These are phyloP conservation scores for Geotrichum aggregatum DNA, from an alignment of 1,139 yeast species.

Conservation along the genomic window DNA sequence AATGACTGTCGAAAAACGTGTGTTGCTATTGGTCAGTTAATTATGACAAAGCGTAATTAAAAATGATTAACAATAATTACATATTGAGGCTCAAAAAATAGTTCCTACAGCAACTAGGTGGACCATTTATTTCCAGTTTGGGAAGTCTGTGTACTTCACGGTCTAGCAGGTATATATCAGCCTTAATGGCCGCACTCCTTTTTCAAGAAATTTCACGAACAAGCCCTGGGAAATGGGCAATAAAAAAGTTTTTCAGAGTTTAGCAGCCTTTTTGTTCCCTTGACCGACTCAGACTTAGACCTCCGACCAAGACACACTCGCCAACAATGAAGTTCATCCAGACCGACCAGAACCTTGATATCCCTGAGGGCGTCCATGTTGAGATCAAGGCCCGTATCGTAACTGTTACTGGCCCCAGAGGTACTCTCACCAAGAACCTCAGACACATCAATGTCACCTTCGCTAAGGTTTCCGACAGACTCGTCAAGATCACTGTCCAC, in stretches of 20 bases:
- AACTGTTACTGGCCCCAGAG: slow-evolving; percentile 98
- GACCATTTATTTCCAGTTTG: slow-evolving; percentile 3
- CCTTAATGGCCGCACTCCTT: background rate
- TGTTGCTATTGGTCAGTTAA: background rate
- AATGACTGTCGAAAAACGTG: background rate
- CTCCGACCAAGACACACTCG: background rate
- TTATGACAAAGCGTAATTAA: background rate
- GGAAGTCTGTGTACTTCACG: background rate
- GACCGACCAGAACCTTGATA: slow-evolving; percentile 84
- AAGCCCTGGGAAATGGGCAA: background rate
- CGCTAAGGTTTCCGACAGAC: slow-evolving; percentile 63
- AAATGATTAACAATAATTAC: slow-evolving; percentile 1
- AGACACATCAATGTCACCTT: slow-evolving; percentile 95
- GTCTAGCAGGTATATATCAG: background rate
- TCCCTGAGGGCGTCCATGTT: slow-evolving; percentile 94
- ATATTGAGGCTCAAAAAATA: background rate
- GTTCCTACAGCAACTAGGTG: background rate
- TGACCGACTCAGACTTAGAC: slow-evolving; percentile 12
- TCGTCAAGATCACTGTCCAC: slow-evolving; percentile 87
- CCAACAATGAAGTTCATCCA: slow-evolving; percentile 81
- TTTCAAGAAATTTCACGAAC: slow-evolving; percentile 1
- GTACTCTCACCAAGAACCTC: slow-evolving; percentile 84
- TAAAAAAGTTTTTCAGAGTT: background rate
- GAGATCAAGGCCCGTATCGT: slow-evolving; percentile 87
- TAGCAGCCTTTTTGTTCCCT: slow-evolving; percentile 1